phyloP scores from a whole-genome alignment of 768 basidiomycete genomes.

The Hortiboletus campestris region DNA sequence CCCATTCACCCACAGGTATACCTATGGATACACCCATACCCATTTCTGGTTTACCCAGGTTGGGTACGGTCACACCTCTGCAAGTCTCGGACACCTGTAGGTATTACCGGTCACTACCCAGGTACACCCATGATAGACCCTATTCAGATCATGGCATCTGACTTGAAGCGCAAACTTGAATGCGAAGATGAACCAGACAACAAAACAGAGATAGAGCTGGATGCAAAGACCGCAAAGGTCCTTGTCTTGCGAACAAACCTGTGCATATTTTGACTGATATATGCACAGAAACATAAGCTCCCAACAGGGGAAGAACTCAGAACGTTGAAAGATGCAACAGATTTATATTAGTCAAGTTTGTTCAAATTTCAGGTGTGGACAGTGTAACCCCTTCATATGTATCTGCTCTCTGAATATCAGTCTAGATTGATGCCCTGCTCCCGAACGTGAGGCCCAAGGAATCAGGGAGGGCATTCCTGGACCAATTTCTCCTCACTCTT shows the following conservation, averaged over 20 bases:
- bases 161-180: conserved; percentile 32
- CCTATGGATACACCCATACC: neutral
- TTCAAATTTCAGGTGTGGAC: conserved; percentile 78
- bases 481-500: conserved; percentile 65
- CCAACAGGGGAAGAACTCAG: conserved; percentile 72
- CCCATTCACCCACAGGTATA: too few species aligned
- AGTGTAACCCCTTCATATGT: neutral
- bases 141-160: conserved; percentile 16
- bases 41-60: neutral
- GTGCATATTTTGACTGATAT: neutral
- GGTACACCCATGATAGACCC: too few species aligned
- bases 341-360: conserved; percentile 72
- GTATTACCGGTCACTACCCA: too few species aligned
- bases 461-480: conserved; percentile 54
- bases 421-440: conserved; percentile 75
- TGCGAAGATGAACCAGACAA: conserved; percentile 9
- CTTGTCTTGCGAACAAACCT: neutral
- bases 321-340: conserved; percentile 67
- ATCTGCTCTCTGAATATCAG: conserved; percentile 8
- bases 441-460: conserved; percentile 69
- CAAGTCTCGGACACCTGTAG: too few species aligned
- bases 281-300: conserved; percentile 39
- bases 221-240: conserved; percentile 16
- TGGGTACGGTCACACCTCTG: neutral
- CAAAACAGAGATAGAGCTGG: neutral